Evolutionary conservation across 495 filamentous ascomycete species (phyloP).

Genomic region (Penicillium roqueforti): DNA sequence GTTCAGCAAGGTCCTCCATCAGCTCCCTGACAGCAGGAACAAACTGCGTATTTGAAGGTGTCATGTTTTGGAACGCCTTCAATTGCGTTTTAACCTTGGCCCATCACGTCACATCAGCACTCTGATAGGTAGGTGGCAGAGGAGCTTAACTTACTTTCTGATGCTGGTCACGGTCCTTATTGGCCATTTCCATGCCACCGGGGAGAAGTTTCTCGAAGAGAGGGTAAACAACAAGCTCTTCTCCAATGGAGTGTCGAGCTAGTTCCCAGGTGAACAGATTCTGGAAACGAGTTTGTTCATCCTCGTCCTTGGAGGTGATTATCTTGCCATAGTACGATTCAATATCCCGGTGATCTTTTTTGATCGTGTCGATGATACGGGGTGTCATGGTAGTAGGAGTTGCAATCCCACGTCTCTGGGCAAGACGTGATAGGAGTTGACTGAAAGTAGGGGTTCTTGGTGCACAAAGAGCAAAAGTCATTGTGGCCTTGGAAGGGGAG

Average conservation of each 20-base stretch:
- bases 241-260: slow-evolving; percentile 55
- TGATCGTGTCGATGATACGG: slow-evolving; percentile 32
- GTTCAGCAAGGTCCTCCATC: slow-evolving; percentile 47
- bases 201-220: slow-evolving; percentile 56
- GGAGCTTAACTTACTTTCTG: slow-evolving; percentile 35
- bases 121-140: background rate
- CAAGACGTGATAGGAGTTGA: background rate
- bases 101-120: background rate
- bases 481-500: background rate
- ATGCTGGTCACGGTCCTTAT: slow-evolving; percentile 59
- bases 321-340: slow-evolving; percentile 54
- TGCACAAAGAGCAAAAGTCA: background rate
- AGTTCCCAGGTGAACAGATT: slow-evolving; percentile 68
- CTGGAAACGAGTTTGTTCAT: slow-evolving; percentile 51
- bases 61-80: slow-evolving; percentile 56
- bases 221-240: slow-evolving; percentile 66
- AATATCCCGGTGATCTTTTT: slow-evolving; percentile 58
- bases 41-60: slow-evolving; percentile 45
- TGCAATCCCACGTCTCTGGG: background rate
- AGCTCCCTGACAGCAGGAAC: slow-evolving; percentile 48
- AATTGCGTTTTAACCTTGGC: slow-evolving; percentile 59
- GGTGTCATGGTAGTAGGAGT: background rate
- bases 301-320: slow-evolving; percentile 38
- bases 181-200: slow-evolving; percentile 47
- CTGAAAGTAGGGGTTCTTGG: background rate